These are phyloP conservation scores for Xylariaceae sp. DNA, from an alignment of 2,329 filamentous ascomycete genomes.

Conservation along the genomic window DNA sequence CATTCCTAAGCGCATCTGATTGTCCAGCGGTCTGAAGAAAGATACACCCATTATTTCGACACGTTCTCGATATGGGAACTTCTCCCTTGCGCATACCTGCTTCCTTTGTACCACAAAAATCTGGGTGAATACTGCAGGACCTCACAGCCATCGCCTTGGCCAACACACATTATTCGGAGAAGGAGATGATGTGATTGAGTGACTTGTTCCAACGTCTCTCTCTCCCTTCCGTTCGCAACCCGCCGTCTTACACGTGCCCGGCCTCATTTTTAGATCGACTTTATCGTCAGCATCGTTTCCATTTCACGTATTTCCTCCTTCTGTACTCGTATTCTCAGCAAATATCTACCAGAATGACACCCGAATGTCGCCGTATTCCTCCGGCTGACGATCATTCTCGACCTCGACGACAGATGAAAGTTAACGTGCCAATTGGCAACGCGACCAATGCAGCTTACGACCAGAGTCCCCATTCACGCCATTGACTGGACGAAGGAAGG, in stretches of 20 bases:
- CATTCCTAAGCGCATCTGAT: too few species aligned
- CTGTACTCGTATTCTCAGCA: not conserved
- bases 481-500: conserved; percentile 10
- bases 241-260: not conserved
- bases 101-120: conserved; percentile 13
- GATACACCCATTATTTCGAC: too few species aligned
- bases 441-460: conserved; percentile 17
- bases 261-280: not conserved
- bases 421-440: too few species aligned
- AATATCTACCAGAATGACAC: not conserved
- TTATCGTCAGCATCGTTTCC: not conserved
- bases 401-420: not conserved
- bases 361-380: not conserved
- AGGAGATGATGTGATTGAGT: conserved; percentile 15
- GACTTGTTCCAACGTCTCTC: conserved; percentile 18
- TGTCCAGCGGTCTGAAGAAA: too few species aligned
- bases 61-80: not conserved
- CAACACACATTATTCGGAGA: conserved; percentile 2
- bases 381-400: not conserved
- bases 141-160: conserved; percentile 15
- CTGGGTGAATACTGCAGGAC: conserved; percentile 15
- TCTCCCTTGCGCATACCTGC: conserved; percentile 12
- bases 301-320: not conserved
- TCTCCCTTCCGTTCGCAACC: not conserved
- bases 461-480: conserved; percentile 18